Evolutionary conservation across 208 protist genomes (phyloP), one percentile per base, ranked within the genome.

Genomic region (Acanthamoeba healyi): DNA sequence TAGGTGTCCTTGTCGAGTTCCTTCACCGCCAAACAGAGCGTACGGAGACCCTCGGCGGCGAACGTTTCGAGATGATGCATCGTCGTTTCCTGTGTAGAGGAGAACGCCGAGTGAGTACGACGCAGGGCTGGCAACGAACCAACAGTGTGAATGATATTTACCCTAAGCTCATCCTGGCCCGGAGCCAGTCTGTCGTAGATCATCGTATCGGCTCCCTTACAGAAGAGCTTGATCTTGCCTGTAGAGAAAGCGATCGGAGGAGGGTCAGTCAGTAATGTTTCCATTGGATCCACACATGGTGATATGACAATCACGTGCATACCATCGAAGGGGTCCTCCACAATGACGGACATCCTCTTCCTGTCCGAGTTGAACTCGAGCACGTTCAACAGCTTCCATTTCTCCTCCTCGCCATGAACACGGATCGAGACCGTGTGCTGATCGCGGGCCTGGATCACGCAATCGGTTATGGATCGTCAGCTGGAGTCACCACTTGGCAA

Each of bases 341-440:
- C 77, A 38, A 97, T 89, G 22, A 97, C 95, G 19, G 92, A 95
- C 95, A 97, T 97, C 17, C 96, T 42, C 94, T 97, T 97, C n/a
- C 97, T 79, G 49, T 95, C 94, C 12, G 95, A 96, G 49, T 96
- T 97, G 94, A 98, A 98, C 91, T 98, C 96, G 36, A 98, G 54
- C 44, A 96, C 95, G 58, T 94, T 92, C n/a, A 95, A 42, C 22
- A 97, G 29, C 61, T 96, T 49, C 67, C 94, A 97, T 72, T 36
- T 40, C 36, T 84, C 61, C n/a, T 92, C 72, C 42, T 82, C 34
- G 32, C 94, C 94, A 22, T 79, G 61, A 54, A 94, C 63, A n/a
- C 67, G 56, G 17, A 95, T 58, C 2, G 77, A 51, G 26, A 94
- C 32, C 0, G 70, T 51, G 54, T 87, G 36, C 44, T 84, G 91